Evolutionary conservation across 2,329 filamentous ascomycete species (phyloP).

Genomic region (Verticillium isaacii): DNA sequence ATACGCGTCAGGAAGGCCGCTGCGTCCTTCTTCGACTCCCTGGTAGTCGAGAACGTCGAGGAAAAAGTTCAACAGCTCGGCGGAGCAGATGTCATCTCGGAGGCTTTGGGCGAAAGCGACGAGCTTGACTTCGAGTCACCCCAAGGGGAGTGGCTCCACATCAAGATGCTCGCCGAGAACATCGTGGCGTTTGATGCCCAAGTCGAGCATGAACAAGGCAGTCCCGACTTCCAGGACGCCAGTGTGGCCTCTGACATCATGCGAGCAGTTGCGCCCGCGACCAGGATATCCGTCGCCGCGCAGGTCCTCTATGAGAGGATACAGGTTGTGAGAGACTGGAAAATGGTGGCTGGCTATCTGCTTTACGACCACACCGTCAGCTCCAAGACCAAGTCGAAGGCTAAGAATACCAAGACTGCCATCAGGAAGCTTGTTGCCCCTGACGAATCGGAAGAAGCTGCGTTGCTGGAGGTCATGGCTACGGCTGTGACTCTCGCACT

Average conservation of each 20-base stretch:
- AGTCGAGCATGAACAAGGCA: constrained; percentile 50
- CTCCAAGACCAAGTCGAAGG: constrained; percentile 43
- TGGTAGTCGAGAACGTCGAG: constrained; percentile 77
- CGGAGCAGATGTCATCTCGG: constrained; percentile 71
- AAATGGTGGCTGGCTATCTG: constrained; percentile 81
- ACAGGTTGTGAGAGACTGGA: constrained; percentile 79
- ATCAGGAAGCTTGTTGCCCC: constrained; percentile 72
- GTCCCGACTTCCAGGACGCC: constrained; percentile 36
- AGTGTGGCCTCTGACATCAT: constrained; percentile 51
- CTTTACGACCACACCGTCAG: constrained; percentile 83
- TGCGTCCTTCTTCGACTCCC: constrained; percentile 84
- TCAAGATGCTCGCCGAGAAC: constrained; percentile 85
- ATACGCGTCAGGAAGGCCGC: constrained; percentile 81
- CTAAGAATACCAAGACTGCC: constrained; percentile 54
- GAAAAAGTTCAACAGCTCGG: constrained; percentile 78
- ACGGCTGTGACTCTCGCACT: constrained; percentile 75
- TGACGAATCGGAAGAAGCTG: constrained; percentile 70
- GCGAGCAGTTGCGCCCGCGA: constrained; percentile 65
- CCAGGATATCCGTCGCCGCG: constrained; percentile 78
- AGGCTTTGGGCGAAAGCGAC: constrained; percentile 66
- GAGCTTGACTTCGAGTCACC: constrained; percentile 74
- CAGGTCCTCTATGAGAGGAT: constrained; percentile 82
- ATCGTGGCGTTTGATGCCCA: constrained; percentile 76
- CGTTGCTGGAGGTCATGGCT: constrained; percentile 82
- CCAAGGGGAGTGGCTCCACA: constrained; percentile 79